Evolutionary conservation across 2,329 filamentous ascomycete genomes (phyloP).

Genomic region (Xylaria multiplex): DNA sequence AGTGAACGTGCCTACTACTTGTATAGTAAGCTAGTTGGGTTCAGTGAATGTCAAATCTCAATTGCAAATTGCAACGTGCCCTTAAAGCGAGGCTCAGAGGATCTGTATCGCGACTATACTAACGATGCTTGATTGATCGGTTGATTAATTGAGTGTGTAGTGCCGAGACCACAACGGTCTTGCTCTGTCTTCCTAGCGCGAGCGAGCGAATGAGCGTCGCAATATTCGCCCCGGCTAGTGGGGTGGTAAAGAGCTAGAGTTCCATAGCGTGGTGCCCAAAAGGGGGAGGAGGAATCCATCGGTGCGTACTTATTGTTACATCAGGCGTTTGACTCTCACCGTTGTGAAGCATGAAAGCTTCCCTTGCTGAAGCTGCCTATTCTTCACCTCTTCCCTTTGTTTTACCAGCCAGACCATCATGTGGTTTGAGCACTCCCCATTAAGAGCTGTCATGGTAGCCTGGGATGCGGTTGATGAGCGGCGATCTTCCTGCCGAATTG

Average conservation of each 20-base stretch:
- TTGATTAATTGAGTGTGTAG: neutral
- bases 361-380: slow-evolving; percentile 13
- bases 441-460: slow-evolving; percentile 14
- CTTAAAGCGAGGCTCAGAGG: slow-evolving; percentile 13
- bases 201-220: slow-evolving; percentile 6
- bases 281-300: slow-evolving; percentile 6
- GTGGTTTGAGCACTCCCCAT: slow-evolving; percentile 18
- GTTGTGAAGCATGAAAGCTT: slow-evolving; percentile 14
- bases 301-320: slow-evolving; percentile 15
- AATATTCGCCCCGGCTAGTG: slow-evolving; percentile 11
- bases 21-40: slow-evolving; percentile 1
- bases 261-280: slow-evolving; percentile 6
- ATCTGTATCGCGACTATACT: slow-evolving; percentile 6
- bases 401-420: slow-evolving; percentile 13
- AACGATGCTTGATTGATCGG: slow-evolving; percentile 5
- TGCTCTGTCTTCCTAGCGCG: neutral
- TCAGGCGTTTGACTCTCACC: slow-evolving; percentile 8
- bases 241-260: slow-evolving; percentile 14
- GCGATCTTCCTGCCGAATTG: slow-evolving; percentile 18
- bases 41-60: slow-evolving; percentile 13
- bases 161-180: neutral
- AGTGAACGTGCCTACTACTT: slow-evolving; percentile 19
- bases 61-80: slow-evolving; percentile 23
- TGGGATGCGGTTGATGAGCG: slow-evolving; percentile 2
- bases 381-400: slow-evolving; percentile 17